phyloP scores from a whole-genome alignment of 2,329 filamentous ascomycete genomes.

The Pseudocercospora pini-densiflorae region DNA sequence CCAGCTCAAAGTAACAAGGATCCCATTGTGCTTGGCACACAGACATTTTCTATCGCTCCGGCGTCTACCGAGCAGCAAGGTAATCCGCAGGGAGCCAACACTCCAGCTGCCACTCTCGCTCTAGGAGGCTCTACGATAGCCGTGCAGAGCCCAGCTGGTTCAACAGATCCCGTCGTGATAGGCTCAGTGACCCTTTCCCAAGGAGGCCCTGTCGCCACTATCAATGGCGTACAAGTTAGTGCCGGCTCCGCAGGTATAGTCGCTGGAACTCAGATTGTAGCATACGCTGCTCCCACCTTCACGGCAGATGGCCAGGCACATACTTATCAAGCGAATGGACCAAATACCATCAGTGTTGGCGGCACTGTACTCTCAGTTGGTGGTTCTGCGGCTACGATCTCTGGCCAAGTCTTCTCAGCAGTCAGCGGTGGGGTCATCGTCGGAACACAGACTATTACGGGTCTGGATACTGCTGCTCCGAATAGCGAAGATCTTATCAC shows the following conservation, averaged over 20 bases:
- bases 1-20: not conserved
- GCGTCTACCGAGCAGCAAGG: not conserved
- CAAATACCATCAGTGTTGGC: not conserved
- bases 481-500: not conserved
- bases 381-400: not conserved
- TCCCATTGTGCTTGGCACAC: not conserved
- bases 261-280: not conserved
- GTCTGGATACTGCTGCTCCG: not conserved
- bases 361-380: not conserved
- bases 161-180: not conserved
- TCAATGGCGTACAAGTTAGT: not conserved
- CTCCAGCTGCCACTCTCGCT: not conserved
- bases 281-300: not conserved
- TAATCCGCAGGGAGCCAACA: not conserved
- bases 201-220: not conserved
- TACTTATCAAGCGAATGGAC: not conserved
- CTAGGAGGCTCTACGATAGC: not conserved
- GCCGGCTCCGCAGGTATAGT: not conserved
- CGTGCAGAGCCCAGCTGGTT: not conserved
- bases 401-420: not conserved
- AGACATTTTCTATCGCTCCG: not conserved
- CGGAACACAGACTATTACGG: not conserved
- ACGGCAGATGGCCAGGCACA: not conserved
- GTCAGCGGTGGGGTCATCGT: not conserved
- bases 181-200: not conserved